phyloP scores from a whole-genome alignment of 2,329 filamentous ascomycete species.

The Colletotrichum gigasporum region DNA sequence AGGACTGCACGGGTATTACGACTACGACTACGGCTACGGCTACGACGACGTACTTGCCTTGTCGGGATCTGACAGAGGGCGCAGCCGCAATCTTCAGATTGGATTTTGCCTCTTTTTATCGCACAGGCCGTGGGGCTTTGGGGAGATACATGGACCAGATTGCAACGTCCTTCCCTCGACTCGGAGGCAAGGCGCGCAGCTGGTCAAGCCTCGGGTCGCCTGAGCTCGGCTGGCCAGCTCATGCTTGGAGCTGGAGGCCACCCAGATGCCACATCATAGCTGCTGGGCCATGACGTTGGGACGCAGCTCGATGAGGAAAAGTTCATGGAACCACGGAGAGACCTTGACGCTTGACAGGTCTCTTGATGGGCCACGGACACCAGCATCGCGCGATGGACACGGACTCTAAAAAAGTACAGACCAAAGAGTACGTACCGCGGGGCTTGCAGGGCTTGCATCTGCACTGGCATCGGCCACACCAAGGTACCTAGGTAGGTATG shows the following conservation, averaged over 20 bases:
- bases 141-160: neutral
- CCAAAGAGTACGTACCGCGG: slow-evolving; percentile 1
- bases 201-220: neutral
- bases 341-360: neutral
- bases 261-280: neutral
- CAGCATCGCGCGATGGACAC: neutral
- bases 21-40: neutral
- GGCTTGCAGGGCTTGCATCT: slow-evolving; percentile 11
- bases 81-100: neutral
- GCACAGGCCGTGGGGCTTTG: neutral
- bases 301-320: neutral
- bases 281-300: neutral
- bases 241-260: slow-evolving; percentile 5
- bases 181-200: neutral
- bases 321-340: neutral
- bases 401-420: slow-evolving; percentile 12
- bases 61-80: neutral
- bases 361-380: slow-evolving; percentile 5
- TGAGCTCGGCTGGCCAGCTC: neutral
- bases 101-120: neutral
- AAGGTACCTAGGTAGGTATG: too few relatives aligned
- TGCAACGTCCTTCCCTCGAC: neutral
- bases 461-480: neutral
- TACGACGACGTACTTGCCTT: slow-evolving; percentile 9
- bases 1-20: neutral